Base-by-base conservation (phyloP, 2,329 filamentous ascomycete genomes). In the Madurella fahalii region DNA sequence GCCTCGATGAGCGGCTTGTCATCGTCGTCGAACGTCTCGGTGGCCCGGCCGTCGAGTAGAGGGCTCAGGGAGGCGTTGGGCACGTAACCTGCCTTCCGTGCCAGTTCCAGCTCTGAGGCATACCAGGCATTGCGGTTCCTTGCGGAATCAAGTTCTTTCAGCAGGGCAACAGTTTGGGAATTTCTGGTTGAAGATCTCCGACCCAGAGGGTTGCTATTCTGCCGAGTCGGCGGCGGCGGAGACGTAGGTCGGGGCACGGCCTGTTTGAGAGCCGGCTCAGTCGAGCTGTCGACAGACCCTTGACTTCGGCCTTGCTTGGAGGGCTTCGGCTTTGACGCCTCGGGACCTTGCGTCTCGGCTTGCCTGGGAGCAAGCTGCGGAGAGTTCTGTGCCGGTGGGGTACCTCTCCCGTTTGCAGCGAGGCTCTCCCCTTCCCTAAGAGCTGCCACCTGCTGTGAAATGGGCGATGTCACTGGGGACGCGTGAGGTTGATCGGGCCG, bases 51-150 rank as follows among this genome's bases (percentile, higher is more conserved):
- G 59, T 97, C 93, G 20, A 96, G 76, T 0, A 84, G 78, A 13
- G 90, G 85, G 65, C 83, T 89, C 25, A 84, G 80, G 1, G 85
- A 84, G 2, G 84, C 76, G 58, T 83, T 90, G 15, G 89, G 82
- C 7, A 84, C 80, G 66, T 97, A 99, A 5, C 94, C 94, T 40
- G 90, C 84, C 71, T 96, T 96, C 47, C 89, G 85, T 7, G 94
- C 95, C 59, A 99, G 77, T 54, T 95, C 90, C 44, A 99, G 77
- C 71, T 99, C 94, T 0, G 93, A 96, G 8, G 91, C 90, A 70
- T 95, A 96, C 94, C 94, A 99, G 0, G 93, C 93, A 71, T 96
- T 97, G 49, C 89, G 84, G 66, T 87, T 94, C 65, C 90, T 89
- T 3, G 86, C 81, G 9, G 84, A 79, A 67, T 99, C 93, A 2